Evolutionary conservation across 352 stramenopile genomes (phyloP), one percentile per base, ranked within the genome.

Genomic region (Phytopythium ostracodes): DNA sequence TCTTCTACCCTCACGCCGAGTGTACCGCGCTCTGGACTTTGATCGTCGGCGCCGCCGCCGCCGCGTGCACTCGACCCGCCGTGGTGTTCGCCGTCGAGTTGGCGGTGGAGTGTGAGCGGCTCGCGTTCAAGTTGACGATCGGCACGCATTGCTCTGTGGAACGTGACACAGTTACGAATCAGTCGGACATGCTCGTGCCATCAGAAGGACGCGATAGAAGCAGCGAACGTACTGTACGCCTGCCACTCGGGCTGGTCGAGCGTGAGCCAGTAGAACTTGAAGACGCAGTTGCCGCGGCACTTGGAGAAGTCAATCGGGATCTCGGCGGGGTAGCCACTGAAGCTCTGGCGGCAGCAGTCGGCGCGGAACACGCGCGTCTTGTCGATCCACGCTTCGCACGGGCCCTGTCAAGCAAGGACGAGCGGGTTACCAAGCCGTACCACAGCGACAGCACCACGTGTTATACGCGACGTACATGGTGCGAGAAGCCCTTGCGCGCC

Each of bases 301-400:
- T 47, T 62, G 10, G 73, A 73, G 64, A 75, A 88, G 62, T 84
- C 68, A 7, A 88, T 56, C 14, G 69, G 56, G 46, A 82, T 79
- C 29, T 57, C 56, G 40, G 67, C 72, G 5, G 70, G 70, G 29
- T 54, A 69, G 25, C 53, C 68, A 43, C 63, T 64, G 51, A 75
- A 85, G 22, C 62, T 51, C 5, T 59, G 72, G 14, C 65, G 66
- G 47, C 79, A 88, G 59, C 85, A 67, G 33, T 66, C 66, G 2
- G 67, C 59, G 29, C 72, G 53, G 27, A 80, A 69, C 20, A 75
- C 63, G 7, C 60, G 49, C 56, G 25, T 65, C 25, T 66, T 61
- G 60, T 79, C 72, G 24, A 86, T 63, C 71, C 72, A 85, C 40
- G 80, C 63, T 54, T 85, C 76, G 31, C 76, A 85, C 18, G 74